A percentile compares a stretch with the other conserved stretches of the same genome.
Evolutionary conservation across 768 basidiomycete species (phyloP).

Genomic region (Kwoniella sp.): DNA sequence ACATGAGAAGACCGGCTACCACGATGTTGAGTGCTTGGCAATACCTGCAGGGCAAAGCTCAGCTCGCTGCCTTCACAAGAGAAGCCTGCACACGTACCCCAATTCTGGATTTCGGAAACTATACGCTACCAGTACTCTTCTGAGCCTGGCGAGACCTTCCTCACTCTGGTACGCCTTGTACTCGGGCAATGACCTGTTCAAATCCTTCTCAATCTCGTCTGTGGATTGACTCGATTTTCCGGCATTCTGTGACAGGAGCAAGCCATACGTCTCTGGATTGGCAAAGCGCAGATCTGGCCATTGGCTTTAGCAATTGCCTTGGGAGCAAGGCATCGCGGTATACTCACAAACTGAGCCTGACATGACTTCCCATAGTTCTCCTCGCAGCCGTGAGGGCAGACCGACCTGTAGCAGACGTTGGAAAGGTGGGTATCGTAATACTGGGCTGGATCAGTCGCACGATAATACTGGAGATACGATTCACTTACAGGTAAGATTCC

Average conservation of each 20-base stretch:
- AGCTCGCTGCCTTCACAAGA: neutral
- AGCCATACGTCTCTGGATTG: conserved; percentile 76
- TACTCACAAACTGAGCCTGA: conserved; percentile 74
- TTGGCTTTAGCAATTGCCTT: neutral
- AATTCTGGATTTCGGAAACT: conserved; percentile 79
- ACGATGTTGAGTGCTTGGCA: conserved; percentile 98
- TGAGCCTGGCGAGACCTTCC: conserved; percentile 74
- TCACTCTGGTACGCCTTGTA: conserved; percentile 92
- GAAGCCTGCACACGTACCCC: conserved; percentile 26
- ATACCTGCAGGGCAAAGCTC: conserved; percentile 61
- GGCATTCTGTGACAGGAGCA: conserved; percentile 67
- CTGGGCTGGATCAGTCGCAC: conserved; percentile 6
- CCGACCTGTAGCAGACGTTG: conserved; percentile 97
- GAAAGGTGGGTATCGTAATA: conserved; percentile 91
- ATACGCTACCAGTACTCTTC: conserved; percentile 90
- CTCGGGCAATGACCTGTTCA: conserved; percentile 92
- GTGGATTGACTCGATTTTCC: conserved; percentile 81
- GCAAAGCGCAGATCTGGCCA: conserved; percentile 66
- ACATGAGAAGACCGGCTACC: conserved; percentile 62
- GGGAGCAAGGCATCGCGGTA: neutral
- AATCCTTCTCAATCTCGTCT: conserved; percentile 97
- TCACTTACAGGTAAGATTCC: conserved; percentile 69
- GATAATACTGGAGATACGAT: neutral
- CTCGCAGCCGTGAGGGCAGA: conserved; percentile 84
- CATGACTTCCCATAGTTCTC: conserved; percentile 97